A percentile compares a stretch with the other conserved stretches of the same genome.
Evolutionary conservation across 1,284 basidiomycete species (phyloP).

Genomic region (Cerioporus squamosus): DNA sequence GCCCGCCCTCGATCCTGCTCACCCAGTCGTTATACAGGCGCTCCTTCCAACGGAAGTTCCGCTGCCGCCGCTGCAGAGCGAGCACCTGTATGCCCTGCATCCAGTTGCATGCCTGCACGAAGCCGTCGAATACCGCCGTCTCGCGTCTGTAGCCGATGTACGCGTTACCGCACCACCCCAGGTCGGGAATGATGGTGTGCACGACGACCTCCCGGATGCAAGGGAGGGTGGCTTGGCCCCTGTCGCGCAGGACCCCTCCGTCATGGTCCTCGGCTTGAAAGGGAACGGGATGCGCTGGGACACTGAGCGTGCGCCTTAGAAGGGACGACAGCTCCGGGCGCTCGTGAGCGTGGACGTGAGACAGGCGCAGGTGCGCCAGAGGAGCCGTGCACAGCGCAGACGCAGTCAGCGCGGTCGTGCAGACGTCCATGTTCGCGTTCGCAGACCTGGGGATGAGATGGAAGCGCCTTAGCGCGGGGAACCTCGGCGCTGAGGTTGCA

Average conservation of each 20-base stretch:
- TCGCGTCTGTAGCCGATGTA: too few species aligned
- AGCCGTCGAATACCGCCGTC: not conserved
- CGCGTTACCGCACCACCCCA: not conserved
- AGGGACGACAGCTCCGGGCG: not conserved
- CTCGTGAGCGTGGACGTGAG: not conserved
- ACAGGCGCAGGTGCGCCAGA: not conserved
- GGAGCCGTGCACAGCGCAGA: not conserved
- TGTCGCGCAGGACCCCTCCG: too few species aligned
- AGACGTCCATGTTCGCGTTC: not conserved
- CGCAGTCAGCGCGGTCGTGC: not conserved
- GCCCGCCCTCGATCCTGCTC: not conserved
- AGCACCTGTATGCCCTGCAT: not conserved
- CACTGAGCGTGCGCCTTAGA: not conserved
- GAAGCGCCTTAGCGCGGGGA: not conserved
- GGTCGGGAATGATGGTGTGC: not conserved
- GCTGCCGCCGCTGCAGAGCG: not conserved
- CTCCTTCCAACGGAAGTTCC: not conserved
- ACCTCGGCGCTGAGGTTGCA: not conserved
- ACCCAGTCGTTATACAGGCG: constrained; percentile 1
- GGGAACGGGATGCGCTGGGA: not conserved
- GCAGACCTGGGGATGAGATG: not conserved
- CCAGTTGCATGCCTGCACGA: not conserved
- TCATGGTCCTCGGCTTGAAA: too few species aligned
- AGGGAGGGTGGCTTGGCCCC: not conserved
- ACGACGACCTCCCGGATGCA: not conserved